Evolutionary conservation across 306 rosid species (phyloP).

Genomic region (Albizia julibrissin): DNA sequence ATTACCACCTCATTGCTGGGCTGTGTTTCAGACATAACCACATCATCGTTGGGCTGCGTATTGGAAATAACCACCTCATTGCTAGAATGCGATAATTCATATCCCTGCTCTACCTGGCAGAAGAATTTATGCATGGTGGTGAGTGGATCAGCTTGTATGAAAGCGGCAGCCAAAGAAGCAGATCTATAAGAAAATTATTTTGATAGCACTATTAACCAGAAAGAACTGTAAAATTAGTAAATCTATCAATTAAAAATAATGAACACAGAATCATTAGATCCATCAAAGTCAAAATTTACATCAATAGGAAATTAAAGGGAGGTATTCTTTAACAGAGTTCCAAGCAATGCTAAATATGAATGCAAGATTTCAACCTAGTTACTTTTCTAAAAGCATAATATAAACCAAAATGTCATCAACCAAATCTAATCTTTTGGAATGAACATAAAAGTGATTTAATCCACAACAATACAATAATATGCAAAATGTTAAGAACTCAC

Average conservation of each 20-base stretch:
- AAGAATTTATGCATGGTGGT: background rate
- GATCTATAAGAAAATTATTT: background rate
- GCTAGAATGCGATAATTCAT: conserved; percentile 27
- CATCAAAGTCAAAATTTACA: conserved; percentile 2
- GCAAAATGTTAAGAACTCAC: background rate
- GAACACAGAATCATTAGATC: background rate
- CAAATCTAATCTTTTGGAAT: background rate
- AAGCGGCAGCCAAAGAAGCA: background rate
- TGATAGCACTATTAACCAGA: background rate
- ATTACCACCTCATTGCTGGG: conserved; percentile 11
- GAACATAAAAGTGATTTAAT: background rate
- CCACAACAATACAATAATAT: background rate
- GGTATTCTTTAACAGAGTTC: background rate
- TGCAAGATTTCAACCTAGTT: background rate
- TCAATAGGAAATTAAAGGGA: background rate
- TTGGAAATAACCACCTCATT: conserved; percentile 36
- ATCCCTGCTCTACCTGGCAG: conserved; percentile 39
- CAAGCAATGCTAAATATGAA: background rate
- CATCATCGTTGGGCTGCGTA: conserved; percentile 20
- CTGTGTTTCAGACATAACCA: conserved; percentile 24
- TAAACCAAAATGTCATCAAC: background rate
- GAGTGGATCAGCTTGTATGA: background rate
- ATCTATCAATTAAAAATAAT: background rate
- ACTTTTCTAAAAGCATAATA: background rate
- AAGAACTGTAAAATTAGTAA: background rate